These are phyloP conservation scores for Trametes elegans DNA, from an alignment of 768 basidiomycete genomes.

Conservation along the genomic window DNA sequence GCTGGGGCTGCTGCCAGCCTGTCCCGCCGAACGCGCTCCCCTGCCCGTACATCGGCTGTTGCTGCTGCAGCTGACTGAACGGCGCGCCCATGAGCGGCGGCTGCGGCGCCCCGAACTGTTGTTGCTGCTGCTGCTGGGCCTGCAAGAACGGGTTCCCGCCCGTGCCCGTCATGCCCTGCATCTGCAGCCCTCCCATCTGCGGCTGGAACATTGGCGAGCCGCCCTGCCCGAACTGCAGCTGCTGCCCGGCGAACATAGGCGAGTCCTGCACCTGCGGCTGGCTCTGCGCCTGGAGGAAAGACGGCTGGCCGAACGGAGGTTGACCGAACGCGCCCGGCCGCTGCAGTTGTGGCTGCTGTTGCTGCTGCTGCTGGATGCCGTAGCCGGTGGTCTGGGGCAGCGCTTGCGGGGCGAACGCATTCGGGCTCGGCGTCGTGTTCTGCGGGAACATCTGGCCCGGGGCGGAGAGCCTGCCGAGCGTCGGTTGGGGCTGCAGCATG, in stretches of 20 bases:
- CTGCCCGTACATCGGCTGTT: conserved; percentile 22
- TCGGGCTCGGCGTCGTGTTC: conserved; percentile 19
- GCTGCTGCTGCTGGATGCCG: conserved; percentile 2
- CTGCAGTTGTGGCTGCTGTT: not conserved
- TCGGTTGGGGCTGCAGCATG: conserved; percentile 13
- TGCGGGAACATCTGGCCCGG: not conserved
- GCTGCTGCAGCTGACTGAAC: no score
- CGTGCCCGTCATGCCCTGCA: conserved; percentile 22
- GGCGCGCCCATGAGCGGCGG: conserved; percentile 13
- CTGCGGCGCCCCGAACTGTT: not conserved
- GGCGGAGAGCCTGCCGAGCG: not conserved
- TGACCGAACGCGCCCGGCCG: conserved; percentile 8
- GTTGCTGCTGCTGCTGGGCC: conserved; percentile 23
- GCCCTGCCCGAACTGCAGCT: conserved; percentile 26
- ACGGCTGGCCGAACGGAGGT: conserved; percentile 18
- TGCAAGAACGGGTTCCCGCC: conserved; percentile 22
- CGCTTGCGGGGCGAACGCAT: conserved; percentile 20
- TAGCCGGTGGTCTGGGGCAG: not conserved
- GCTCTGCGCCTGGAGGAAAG: conserved; percentile 9
- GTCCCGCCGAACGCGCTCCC: conserved; percentile 15
- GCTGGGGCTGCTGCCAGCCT: conserved; percentile 13
- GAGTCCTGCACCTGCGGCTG: conserved; percentile 7
- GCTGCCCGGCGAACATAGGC: conserved; percentile 13
- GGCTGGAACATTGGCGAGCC: conserved; percentile 31
- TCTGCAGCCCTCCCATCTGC: conserved; percentile 23